Conservation (phyloP, 768 basidiomycete species). For the Daedaleopsis sinensis region DNA sequence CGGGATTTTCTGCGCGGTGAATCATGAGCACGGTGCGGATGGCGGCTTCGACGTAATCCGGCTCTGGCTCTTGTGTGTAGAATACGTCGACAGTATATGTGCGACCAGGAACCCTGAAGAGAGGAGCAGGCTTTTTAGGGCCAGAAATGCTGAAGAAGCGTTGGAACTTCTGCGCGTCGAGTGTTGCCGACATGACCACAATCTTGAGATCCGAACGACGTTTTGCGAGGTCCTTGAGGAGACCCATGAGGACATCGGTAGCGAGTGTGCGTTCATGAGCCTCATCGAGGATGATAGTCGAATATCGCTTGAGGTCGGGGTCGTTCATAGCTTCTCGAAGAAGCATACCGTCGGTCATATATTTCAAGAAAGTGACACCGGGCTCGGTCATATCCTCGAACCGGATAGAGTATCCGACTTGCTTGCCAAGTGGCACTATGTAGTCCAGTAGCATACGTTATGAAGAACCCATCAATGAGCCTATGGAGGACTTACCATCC, state of each 20-base stretch:
- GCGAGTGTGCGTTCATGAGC: constrained; percentile 98
- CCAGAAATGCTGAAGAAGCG: constrained; percentile 72
- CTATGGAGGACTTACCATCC: constrained; percentile 70
- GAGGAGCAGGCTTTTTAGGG: constrained; percentile 24
- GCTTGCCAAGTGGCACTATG: constrained; percentile 85
- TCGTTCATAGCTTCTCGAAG: constrained; percentile 99
- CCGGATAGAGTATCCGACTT: constrained; percentile 97
- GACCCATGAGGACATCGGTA: constrained; percentile 98
- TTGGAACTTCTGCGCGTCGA: constrained; percentile 96
- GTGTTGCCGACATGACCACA: constrained; percentile 97
- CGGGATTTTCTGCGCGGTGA: constrained; percentile 91
- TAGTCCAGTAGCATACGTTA: constrained; percentile 13
- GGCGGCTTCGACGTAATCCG: constrained; percentile 96
- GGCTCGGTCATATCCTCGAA: constrained; percentile 96
- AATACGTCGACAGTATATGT: constrained; percentile 95
- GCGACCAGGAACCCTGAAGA: constrained; percentile 34
- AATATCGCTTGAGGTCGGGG: constrained; percentile 84
- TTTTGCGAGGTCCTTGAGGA: constrained; percentile 84
- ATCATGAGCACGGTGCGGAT: constrained; percentile 97
- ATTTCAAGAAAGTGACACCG: constrained; percentile 93
- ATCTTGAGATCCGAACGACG: constrained; percentile 89
- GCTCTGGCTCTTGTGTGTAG: constrained; percentile 90
- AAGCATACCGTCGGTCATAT: constrained; percentile 99
- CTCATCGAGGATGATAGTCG: constrained; percentile 98
- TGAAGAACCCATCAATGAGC: not conserved